phyloP scores from a whole-genome alignment of 805 yeast species.

The Candida golubevii region DNA sequence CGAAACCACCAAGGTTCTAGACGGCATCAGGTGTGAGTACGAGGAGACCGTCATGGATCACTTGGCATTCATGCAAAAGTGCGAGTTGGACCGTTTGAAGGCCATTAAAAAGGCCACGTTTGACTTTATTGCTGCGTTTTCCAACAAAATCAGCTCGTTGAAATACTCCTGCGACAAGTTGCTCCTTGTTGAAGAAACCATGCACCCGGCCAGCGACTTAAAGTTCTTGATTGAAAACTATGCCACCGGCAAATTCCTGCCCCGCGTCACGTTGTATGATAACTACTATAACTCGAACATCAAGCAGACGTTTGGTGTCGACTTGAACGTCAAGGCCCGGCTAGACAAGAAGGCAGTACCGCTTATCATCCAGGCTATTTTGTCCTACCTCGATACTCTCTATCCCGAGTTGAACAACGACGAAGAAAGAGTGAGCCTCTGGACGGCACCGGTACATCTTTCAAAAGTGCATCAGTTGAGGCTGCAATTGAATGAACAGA shows the following conservation, averaged over 20 bases:
- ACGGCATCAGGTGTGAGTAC: constrained; percentile 62
- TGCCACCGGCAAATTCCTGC: constrained; percentile 70
- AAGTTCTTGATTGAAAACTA: constrained; percentile 61
- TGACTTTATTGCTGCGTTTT: constrained; percentile 65
- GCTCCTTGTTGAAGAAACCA: constrained; percentile 61
- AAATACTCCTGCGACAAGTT: constrained; percentile 59
- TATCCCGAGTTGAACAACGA: constrained; percentile 72
- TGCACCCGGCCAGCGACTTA: constrained; percentile 67
- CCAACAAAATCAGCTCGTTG: constrained; percentile 55
- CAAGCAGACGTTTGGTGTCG: constrained; percentile 75
- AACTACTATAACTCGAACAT: constrained; percentile 71
- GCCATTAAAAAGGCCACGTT: constrained; percentile 73
- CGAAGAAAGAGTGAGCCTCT: constrained; percentile 58
- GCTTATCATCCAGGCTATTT: constrained; percentile 53
- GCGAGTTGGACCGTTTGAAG: constrained; percentile 72
- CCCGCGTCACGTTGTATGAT: constrained; percentile 69
- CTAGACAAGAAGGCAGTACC: constrained; percentile 75
- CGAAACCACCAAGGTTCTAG: constrained; percentile 53
- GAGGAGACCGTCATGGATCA: constrained; percentile 74
- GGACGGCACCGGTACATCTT: constrained; percentile 66
- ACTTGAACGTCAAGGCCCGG: constrained; percentile 64
- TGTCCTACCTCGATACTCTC: constrained; percentile 61
- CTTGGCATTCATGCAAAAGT: constrained; percentile 70
- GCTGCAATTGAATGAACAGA: constrained; percentile 42
- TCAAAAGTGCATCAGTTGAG: constrained; percentile 59